Evolutionary conservation across 495 filamentous ascomycete species (phyloP), one percentile per base, ranked within the genome.

Genomic region (Trichoderma parareesei): DNA sequence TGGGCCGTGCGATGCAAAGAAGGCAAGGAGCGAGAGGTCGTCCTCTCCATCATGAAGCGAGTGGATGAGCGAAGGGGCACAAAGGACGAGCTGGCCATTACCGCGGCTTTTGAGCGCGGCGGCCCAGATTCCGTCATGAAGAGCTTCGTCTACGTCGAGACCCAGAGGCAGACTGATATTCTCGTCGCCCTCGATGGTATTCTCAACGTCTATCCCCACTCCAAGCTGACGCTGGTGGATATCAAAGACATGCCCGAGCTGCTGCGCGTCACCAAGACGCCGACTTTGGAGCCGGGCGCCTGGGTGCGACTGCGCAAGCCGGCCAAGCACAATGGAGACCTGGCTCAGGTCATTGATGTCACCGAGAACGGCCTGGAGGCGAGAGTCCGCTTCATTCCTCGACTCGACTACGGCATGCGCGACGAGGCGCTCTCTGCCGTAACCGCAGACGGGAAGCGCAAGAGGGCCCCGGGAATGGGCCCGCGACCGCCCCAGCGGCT

Each of bases 211-310:
- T 98, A 96, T 71, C 89, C 91, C 18, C 81, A 90, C 59, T 87
- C 85, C 37, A 94, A 92, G 74, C 84, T 91, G 74, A 82, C 91
- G 43, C 75, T 97, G 42, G 90, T 98, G 53, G 91, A 93, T n/a
- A 91, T 98, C 69, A 93, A 93, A 74, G 95, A 99, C 75, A 95
- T 97, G 88, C 93, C 95, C 0, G 94, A 97, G 75, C 85, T 99
- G 9, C 77, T 99, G n/a, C 85, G 91, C 37, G 91, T 93, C 38
- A 85, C 84, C 38, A 97, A 96, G 77, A 91, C 86, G 0, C 89
- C 92, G 61, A 87, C 88, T n/a, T 79, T 99, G 38, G 82, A 91
- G 64, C 90, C 90, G 40, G 93, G 93, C 66, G 88, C 88, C 42
- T 99, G 93, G 85, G 93, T 98, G 59, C 90, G 95, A 61, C 85